Conservation (phyloP, 495 filamentous ascomycete species). For the Podospora australis region DNA sequence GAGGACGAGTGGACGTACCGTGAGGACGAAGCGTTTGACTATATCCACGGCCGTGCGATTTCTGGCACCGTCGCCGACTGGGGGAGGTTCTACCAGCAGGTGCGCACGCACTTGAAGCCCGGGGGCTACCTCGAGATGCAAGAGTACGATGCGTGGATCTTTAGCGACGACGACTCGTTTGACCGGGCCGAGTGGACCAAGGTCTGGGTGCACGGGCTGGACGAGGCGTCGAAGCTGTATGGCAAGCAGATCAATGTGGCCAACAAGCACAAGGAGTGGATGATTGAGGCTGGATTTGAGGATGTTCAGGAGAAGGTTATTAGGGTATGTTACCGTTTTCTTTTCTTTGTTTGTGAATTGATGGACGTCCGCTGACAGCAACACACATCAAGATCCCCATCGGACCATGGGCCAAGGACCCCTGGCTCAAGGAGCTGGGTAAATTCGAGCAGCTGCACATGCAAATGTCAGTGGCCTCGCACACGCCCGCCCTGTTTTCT, state of each 20-base stretch:
- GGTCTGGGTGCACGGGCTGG: constrained; percentile 39
- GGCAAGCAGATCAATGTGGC: constrained; percentile 43
- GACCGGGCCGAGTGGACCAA: constrained; percentile 36
- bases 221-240: constrained; percentile 36
- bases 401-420: constrained; percentile 48
- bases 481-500: constrained; percentile 14
- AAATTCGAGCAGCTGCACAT: constrained; percentile 20
- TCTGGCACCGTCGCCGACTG: constrained; percentile 54
- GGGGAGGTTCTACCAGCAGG: constrained; percentile 45
- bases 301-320: constrained; percentile 30
- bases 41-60: constrained; percentile 54
- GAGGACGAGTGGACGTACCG: constrained; percentile 51
- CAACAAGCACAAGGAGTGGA: constrained; percentile 29
- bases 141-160: constrained; percentile 40
- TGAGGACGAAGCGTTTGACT: constrained; percentile 48
- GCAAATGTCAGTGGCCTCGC: constrained; percentile 23
- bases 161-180: constrained; percentile 48
- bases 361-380: too few species aligned
- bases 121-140: constrained; percentile 56
- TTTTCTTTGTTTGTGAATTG: constrained; percentile 10
- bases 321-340: constrained; percentile 2
- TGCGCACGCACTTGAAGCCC: constrained; percentile 46
- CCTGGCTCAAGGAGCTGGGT: constrained; percentile 46
- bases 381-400: constrained; percentile 44
- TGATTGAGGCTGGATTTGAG: constrained; percentile 38